Conservation (phyloP, 2,329 filamentous ascomycete species). For the Meredithiella fracta region DNA sequence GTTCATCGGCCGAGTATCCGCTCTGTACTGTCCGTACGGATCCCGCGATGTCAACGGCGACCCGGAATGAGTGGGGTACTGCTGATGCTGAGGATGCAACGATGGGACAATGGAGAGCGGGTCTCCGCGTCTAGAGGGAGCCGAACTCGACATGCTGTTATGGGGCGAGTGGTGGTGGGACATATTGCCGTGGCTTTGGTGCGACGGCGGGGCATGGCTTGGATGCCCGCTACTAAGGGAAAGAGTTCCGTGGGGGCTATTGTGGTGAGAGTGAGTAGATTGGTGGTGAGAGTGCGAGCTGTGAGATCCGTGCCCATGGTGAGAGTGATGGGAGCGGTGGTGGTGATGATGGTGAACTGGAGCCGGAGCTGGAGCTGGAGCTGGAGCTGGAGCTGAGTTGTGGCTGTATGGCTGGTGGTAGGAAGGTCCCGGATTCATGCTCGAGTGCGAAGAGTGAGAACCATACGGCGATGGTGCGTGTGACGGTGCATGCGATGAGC, state of each 20-base stretch:
- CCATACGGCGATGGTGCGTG: conserved; percentile 16
- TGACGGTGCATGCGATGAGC: conserved; percentile 14
- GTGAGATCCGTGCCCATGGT: conserved; percentile 14
- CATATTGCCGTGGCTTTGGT: background rate
- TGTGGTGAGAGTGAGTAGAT: background rate
- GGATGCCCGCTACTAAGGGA: background rate
- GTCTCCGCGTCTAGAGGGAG: conserved; percentile 3
- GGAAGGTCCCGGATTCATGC: conserved; percentile 20
- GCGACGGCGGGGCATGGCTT: background rate
- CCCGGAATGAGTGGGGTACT: conserved; percentile 3
- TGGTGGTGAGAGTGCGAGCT: background rate
- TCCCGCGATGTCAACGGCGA: conserved; percentile 17
- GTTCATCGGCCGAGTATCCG: conserved; percentile 1
- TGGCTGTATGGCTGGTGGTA: conserved; percentile 5
- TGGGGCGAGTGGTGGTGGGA: conserved; percentile 9
- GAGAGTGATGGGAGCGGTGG: conserved; percentile 7
- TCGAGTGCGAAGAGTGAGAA: conserved; percentile 22
- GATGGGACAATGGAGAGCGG: conserved; percentile 4
- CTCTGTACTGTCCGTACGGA: conserved; percentile 16
- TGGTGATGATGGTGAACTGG: conserved; percentile 6
- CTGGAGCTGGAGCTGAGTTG: background rate
- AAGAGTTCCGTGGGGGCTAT: conserved; percentile 1
- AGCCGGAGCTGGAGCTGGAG: conserved; percentile 5
- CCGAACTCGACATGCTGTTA: conserved; percentile 2
- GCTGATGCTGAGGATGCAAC: conserved; percentile 1